A percentile compares a stretch with the other conserved stretches of the same genome.
These are phyloP conservation scores for Fusarium sp. DNA, from an alignment of 2,329 filamentous ascomycete genomes.

Conservation along the genomic window DNA sequence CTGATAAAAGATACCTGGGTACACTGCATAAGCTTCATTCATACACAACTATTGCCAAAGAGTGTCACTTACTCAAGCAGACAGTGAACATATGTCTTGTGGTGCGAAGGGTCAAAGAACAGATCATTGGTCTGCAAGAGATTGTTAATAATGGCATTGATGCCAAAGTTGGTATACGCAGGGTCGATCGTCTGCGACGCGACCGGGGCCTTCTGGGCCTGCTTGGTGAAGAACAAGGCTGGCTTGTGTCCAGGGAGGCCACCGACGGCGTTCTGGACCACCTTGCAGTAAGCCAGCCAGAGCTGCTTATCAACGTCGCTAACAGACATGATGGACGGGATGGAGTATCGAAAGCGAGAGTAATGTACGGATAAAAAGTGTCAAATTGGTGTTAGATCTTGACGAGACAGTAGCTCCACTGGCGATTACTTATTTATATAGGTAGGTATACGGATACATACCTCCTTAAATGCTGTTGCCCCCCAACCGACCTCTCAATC, in stretches of 20 bases:
- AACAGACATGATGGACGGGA: constrained; percentile 3
- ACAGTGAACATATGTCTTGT: constrained; percentile 31
- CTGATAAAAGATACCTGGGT: constrained; percentile 23
- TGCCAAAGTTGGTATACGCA: constrained; percentile 28
- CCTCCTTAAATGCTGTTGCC: not conserved
- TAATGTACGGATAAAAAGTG: not conserved
- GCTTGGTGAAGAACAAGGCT: constrained; percentile 34
- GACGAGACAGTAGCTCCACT: not conserved
- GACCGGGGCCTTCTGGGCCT: constrained; percentile 32
- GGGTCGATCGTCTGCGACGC: constrained; percentile 25
- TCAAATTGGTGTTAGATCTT: not conserved
- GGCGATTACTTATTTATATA: not conserved
- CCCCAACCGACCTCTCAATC: not conserved
- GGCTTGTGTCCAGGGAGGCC: constrained; percentile 33
- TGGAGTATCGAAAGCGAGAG: not conserved
- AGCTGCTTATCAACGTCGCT: constrained; percentile 24
- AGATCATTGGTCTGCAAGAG: constrained; percentile 27
- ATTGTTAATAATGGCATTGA: constrained; percentile 32
- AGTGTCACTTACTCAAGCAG: constrained; percentile 21
- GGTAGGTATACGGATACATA: not conserved
- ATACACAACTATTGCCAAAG: accelerated
- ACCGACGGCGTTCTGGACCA: constrained; percentile 29
- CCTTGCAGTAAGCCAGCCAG: constrained; percentile 34
- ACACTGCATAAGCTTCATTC: not conserved
- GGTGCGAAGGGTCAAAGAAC: constrained; percentile 30